These are phyloP conservation scores for Ambrosia trifida DNA, from an alignment of 129 eudicot genomes.

Conservation along the genomic window DNA sequence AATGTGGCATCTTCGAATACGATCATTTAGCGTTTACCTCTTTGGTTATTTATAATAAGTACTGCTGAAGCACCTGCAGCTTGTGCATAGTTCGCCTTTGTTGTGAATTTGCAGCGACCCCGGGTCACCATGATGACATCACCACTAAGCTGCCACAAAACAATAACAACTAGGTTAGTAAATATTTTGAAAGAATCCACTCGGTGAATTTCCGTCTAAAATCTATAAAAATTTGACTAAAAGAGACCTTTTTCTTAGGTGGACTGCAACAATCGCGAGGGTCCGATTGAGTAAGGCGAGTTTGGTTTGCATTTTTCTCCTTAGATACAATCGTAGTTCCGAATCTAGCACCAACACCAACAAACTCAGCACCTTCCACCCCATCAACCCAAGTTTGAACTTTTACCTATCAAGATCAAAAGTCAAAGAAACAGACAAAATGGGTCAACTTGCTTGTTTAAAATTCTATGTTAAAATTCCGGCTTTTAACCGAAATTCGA, in stretches of 20 bases:
- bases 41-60: constrained; percentile 74
- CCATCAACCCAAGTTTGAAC: constrained; percentile 92
- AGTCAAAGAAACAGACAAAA: not conserved
- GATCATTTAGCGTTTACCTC: constrained; percentile 40
- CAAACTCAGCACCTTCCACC: constrained; percentile 58
- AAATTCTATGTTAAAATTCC: not conserved
- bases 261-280: constrained; percentile 85
- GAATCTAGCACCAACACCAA: constrained; percentile 94
- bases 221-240: not conserved
- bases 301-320: constrained; percentile 78
- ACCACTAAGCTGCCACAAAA: constrained; percentile 63
- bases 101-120: constrained; percentile 83
- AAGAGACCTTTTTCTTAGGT: constrained; percentile 62
- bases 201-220: not conserved
- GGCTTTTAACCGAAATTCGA: not conserved
- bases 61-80: constrained; percentile 98
- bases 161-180: constrained; percentile 10
- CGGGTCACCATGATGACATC: constrained; percentile 83
- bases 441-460: not conserved
- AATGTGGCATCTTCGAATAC: constrained; percentile 8
- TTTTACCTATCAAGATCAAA: constrained; percentile 59
- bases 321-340: constrained; percentile 74
- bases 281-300: constrained; percentile 58
- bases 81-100: constrained; percentile 82
- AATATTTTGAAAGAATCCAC: not conserved